Conservation (phyloP, 768 basidiomycete genomes). For the Russula dissimulans region DNA sequence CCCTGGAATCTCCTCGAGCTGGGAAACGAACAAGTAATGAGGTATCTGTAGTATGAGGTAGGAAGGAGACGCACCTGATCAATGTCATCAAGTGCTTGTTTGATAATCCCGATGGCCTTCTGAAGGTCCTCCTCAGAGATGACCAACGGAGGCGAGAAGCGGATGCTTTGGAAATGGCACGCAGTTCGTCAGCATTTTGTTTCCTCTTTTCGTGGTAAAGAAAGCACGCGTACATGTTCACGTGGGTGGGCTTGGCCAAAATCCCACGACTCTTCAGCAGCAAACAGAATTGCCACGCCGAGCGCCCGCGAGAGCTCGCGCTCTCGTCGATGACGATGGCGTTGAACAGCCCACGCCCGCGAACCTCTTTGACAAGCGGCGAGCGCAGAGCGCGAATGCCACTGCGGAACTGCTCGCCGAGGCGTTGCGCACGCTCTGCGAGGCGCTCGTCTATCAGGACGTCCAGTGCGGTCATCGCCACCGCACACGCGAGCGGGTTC, state of each 20-base stretch:
- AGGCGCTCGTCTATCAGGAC: constrained; percentile 88
- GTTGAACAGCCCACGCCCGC: constrained; percentile 84
- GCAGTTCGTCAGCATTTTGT: not conserved
- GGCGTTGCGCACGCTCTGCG: constrained; percentile 59
- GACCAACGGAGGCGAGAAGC: constrained; percentile 92
- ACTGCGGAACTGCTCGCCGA: constrained; percentile 70
- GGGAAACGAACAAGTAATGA: constrained; percentile 11
- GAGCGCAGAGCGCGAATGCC: constrained; percentile 50
- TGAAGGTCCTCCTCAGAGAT: constrained; percentile 82
- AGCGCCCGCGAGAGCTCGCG: constrained; percentile 63
- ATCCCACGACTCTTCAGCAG: constrained; percentile 86
- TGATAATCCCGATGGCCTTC: constrained; percentile 68
- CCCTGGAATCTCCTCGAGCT: constrained; percentile 55
- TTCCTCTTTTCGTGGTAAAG: too few relatives aligned
- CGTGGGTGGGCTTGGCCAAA: constrained; percentile 92
- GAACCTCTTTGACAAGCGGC: constrained; percentile 67
- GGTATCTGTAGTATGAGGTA: constrained; percentile 21
- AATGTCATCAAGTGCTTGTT: constrained; percentile 67
- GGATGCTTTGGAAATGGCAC: constrained; percentile 48
- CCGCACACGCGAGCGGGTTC: constrained; percentile 94
- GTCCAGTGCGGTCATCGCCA: constrained; percentile 82
- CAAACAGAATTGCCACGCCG: constrained; percentile 94
- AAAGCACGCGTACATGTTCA: constrained; percentile 65
- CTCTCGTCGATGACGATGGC: constrained; percentile 88
- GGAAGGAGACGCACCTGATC: constrained; percentile 47